These are phyloP conservation scores for Rhizopogon roseolus DNA, from an alignment of 768 basidiomycete genomes.

Conservation along the genomic window DNA sequence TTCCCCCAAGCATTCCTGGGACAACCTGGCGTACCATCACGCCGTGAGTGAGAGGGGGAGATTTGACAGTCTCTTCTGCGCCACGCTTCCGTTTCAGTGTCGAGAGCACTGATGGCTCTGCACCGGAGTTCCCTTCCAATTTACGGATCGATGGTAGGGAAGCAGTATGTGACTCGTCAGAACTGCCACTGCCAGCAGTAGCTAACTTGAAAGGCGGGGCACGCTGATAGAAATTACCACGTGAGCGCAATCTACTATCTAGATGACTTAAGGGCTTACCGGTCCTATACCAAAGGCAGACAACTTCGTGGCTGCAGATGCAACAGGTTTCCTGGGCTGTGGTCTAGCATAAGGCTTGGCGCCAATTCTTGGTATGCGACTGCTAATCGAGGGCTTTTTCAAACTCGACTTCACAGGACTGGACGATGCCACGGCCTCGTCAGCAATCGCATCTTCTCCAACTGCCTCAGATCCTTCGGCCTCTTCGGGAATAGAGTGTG, in stretches of 20 bases:
- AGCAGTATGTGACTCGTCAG: conserved; percentile 7
- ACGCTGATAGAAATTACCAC: conserved; percentile 4
- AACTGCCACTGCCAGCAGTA: conserved; percentile 9
- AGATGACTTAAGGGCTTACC: not conserved
- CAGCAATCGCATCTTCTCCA: conserved; percentile 9
- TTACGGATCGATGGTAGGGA: not conserved
- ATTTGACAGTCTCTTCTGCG: conserved; percentile 6
- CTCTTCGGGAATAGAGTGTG: conserved; percentile 31
- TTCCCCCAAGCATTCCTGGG: conserved; percentile 26
- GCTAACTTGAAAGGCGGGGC: conserved; percentile 7
- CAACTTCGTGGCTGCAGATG: not conserved
- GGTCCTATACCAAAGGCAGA: not conserved
- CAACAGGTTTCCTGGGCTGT: conserved; percentile 1
- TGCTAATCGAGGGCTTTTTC: conserved; percentile 41
- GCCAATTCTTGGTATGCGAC: conserved; percentile 59
- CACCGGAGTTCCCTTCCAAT: not conserved
- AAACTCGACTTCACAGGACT: conserved; percentile 37
- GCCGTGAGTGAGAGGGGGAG: conserved; percentile 19
- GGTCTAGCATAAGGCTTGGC: conserved; percentile 55
- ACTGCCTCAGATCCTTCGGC: conserved; percentile 6
- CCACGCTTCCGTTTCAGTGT: conserved; percentile 29
- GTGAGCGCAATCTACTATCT: not conserved
- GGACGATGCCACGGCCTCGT: conserved; percentile 13
- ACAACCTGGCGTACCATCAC: conserved; percentile 32
- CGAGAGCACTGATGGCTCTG: conserved; percentile 4